Evolutionary conservation across 1,284 basidiomycete genomes (phyloP), one percentile per base, ranked within the genome.

Genomic region (Ceratobasidium sp.): DNA sequence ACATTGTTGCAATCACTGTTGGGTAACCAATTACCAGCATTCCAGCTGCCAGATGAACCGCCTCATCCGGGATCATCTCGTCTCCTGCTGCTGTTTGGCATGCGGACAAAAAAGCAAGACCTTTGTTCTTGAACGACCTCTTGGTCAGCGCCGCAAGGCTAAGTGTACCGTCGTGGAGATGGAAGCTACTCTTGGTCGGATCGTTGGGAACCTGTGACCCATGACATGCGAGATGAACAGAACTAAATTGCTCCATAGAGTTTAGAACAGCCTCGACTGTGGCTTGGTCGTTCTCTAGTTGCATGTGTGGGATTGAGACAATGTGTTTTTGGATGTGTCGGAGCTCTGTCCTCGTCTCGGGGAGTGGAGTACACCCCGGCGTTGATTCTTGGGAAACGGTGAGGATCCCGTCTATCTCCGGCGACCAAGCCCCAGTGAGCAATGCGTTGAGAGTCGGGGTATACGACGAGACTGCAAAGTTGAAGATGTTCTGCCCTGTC

Each of bases 1-100:
- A 57, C 54, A 57, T 57, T 17, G 54, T 57, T 17, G n/a, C 54
- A 57, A 57, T 57, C 22, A 57, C 54, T 17, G 22, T 57, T 27
- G 24, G 54, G 54, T 24, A 76, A 6, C 76, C 76, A 9, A 64
- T 33, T 29, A 76, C 71, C 14, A 76, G 51, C 74, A 76, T 69
- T 5, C 65, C 47, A 8, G 57, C 33, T 0, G 75, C 64, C 22
- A 76, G 27, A 36, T 76, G 63, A 24, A 76, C 64, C 8, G 57
- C 44, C 33, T 76, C 64, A 33, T 76, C 76, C 29, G 74, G 45
- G 22, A 71, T 66, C 17, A 59, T 59, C 45, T 45, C 29, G 27
- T 76, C 76, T 17, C 74, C 66, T 9, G 19, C 59, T 14, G 64
- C 54, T 7, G 54, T 57, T 17, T 57, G 54, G 29, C 54, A 57